phyloP scores from a whole-genome alignment of 1,284 basidiomycete species.

The Paramarasmius palmivorus region DNA sequence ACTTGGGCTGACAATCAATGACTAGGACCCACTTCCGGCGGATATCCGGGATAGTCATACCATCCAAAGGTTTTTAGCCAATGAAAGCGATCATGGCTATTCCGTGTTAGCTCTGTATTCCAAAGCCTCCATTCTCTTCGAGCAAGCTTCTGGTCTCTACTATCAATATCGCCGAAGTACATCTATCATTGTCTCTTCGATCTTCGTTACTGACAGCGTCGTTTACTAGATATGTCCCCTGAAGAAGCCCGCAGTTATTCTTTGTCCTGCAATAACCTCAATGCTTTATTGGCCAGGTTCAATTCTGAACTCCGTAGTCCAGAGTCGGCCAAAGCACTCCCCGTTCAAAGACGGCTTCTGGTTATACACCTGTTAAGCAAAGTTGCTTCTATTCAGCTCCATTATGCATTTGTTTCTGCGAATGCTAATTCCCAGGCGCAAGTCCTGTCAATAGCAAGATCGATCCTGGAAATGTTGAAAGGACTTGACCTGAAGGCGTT shows the following conservation, averaged over 20 bases:
- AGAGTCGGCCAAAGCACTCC: background rate
- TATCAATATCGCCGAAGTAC: background rate
- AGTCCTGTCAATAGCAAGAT: background rate
- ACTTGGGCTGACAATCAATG: no score
- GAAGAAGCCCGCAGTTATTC: background rate
- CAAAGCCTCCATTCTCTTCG: constrained; percentile 10
- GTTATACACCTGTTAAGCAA: background rate
- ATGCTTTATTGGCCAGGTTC: background rate
- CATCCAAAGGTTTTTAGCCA: constrained; percentile 1
- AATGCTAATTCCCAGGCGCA: background rate
- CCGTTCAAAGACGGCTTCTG: background rate
- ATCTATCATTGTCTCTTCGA: background rate
- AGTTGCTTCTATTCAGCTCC: background rate
- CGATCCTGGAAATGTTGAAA: background rate
- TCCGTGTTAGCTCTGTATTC: constrained; percentile 5
- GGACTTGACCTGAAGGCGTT: background rate
- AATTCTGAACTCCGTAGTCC: background rate
- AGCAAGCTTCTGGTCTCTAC: constrained; percentile 2
- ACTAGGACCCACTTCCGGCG: no score
- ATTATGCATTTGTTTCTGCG: background rate
- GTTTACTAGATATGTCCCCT: background rate
- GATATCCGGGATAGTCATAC: background rate
- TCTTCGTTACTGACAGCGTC: no score
- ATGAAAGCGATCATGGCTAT: background rate
- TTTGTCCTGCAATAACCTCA: background rate